Base-by-base conservation (phyloP, 2,329 filamentous ascomycete species). In the Xylariaceae sp. region DNA sequence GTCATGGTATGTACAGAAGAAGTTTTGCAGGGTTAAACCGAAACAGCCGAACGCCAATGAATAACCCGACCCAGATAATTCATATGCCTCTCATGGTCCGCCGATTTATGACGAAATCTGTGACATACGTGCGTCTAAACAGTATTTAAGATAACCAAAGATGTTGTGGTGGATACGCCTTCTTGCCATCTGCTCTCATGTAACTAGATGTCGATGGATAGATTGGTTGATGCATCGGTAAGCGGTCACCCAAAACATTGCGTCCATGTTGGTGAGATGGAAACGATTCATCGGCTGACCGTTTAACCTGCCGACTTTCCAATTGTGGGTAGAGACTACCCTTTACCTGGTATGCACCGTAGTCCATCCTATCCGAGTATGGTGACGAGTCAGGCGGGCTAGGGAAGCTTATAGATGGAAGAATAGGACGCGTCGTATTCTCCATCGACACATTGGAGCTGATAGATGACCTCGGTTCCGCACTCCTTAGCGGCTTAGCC, bases 261-360 rank as follows among this genome's bases (percentile, higher is more conserved):
- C 68, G 68, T 12, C 63, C 62, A 26, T 67, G 60, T 37, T 69
- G 66, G n/a, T 59, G 62, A 6, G 54, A 31, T 12, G 59, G 21
- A 36, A 68, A 65, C 12, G 66, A 61, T 11, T 67, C 65, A 14
- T 70, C 68, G 5, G 68, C 68, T 2, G 61, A 45, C 21, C 68
- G 65, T 29, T 70, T 70, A 40, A 62, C 46, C 19, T 64, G 56
- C 8, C 65, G 59, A 39, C 61, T 58, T 29, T 70, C 67, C 8
- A 52, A 16, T 26, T 63, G 62, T 1, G 50, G 60, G 17, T 69
- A 70, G 8, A 61, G 52, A 6, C 49, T 53, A 14, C 64, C 51
- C 28, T 62, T 65, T 21, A 62, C 36, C 17, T 62, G 64, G 19
- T 64, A 58, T 19, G 60, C 28, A 46, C 60, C 48, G 26, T 67